Evolutionary conservation across 73 alveolate species (phyloP).

Genomic region (Paramecium biaurelia): DNA sequence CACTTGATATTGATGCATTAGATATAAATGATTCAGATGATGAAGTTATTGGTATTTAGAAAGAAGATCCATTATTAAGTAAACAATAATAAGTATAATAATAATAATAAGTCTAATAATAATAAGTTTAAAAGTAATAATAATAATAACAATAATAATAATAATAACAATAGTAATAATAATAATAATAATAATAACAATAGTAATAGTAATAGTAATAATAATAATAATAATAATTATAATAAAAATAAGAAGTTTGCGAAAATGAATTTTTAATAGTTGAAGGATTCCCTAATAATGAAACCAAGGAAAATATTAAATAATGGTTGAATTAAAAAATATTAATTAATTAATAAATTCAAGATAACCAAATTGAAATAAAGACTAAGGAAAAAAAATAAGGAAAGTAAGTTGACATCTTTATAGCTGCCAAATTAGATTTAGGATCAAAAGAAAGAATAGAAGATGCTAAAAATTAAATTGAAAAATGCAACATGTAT

Average conservation of each 20-base stretch:
- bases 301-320: neutral
- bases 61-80: neutral
- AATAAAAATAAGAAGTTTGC: neutral
- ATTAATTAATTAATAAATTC: neutral
- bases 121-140: neutral
- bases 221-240: neutral
- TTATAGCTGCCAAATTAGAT: neutral
- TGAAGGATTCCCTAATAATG: neutral
- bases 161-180: neutral
- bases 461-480: neutral
- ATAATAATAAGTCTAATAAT: neutral
- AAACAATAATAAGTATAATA: neutral
- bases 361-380: neutral
- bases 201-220: neutral
- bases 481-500: neutral
- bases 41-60: neutral
- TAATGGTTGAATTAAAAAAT: neutral
- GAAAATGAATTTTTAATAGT: neutral
- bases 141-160: neutral
- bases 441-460: neutral
- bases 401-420: neutral
- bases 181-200: neutral
- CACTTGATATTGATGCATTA: neutral
- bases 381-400: neutral
- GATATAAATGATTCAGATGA: conserved; percentile 6